phyloP scores from a whole-genome alignment of 2,329 filamentous ascomycete species.

The Aspergillus nomiae region DNA sequence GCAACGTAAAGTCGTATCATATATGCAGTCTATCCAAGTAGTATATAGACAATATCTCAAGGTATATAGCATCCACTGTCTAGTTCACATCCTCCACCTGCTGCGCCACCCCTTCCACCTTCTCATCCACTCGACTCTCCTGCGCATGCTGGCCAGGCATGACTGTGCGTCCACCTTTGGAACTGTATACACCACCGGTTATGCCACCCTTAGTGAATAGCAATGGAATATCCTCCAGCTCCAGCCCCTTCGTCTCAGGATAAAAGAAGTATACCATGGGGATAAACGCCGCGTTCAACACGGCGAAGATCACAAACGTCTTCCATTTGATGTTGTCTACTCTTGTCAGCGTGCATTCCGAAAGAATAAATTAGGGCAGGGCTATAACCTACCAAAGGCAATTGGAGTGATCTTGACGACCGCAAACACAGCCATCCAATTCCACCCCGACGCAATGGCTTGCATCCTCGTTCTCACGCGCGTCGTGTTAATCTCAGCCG shows the following conservation, averaged over 20 bases:
- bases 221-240: conserved; percentile 61
- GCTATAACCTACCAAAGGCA: conserved; percentile 18
- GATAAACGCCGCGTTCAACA: conserved; percentile 31
- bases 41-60: not conserved
- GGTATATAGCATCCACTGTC: not conserved
- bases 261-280: conserved; percentile 65
- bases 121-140: conserved; percentile 16
- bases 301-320: conserved; percentile 34
- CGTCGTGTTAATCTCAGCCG: conserved; percentile 45
- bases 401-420: conserved; percentile 33
- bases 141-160: conserved; percentile 23
- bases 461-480: conserved; percentile 43
- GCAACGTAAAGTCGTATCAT: not conserved
- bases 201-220: conserved; percentile 19
- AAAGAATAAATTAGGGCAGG: conserved; percentile 3
- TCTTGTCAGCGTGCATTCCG: conserved; percentile 17
- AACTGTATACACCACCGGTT: conserved; percentile 22
- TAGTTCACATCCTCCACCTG: conserved; percentile 13
- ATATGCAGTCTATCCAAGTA: not conserved
- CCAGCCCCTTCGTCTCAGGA: conserved; percentile 65
- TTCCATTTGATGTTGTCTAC: conserved; percentile 35
- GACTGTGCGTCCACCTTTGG: conserved; percentile 22
- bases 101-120: conserved; percentile 19
- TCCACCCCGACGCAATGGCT: conserved; percentile 42
- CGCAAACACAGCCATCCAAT: conserved; percentile 40